phyloP scores from a whole-genome alignment of 768 basidiomycete genomes.

The Scleroderma citrinum region DNA sequence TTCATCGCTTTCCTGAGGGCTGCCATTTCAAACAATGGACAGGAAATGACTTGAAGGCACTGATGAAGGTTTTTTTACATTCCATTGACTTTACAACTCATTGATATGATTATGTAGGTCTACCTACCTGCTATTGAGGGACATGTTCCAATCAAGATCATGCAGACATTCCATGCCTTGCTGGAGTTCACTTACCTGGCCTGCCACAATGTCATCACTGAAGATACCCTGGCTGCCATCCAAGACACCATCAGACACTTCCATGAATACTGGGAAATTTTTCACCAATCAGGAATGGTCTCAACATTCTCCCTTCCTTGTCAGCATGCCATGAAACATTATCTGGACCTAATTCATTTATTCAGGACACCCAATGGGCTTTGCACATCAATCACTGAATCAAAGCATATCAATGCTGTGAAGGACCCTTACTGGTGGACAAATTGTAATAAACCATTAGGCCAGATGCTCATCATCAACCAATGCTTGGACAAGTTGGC shows the following conservation, averaged over 20 bases:
- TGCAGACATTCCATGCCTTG: constrained; percentile 16
- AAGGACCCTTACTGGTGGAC: constrained; percentile 30
- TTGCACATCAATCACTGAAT: constrained; percentile 31
- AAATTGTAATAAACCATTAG: constrained; percentile 1
- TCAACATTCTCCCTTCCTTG: constrained; percentile 9
- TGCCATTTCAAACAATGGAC: constrained; percentile 31
- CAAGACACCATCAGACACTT: constrained; percentile 8
- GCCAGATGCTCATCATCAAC: constrained; percentile 21
- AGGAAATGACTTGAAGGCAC: constrained; percentile 31
- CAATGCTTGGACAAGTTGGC: constrained; percentile 13
- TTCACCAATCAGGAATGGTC: constrained; percentile 3
- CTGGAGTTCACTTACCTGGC: constrained; percentile 24
- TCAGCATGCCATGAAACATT: constrained; percentile 17
- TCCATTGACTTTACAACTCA: background rate
- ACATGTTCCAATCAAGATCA: constrained; percentile 16
- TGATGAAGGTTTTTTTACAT: constrained; percentile 29
- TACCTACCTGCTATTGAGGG: constrained; percentile 20
- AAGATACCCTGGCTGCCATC: constrained; percentile 7
- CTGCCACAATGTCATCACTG: constrained; percentile 5
- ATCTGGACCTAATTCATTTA: constrained; percentile 6
- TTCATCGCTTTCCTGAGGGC: constrained; percentile 22
- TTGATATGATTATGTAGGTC: constrained; percentile 6
- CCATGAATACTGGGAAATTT: constrained; percentile 10
- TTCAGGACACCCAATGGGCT: constrained; percentile 18
- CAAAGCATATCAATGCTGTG: constrained; percentile 31